phyloP scores from a whole-genome alignment of 2,329 filamentous ascomycete species.

The Raffaelea deltoideospora region DNA sequence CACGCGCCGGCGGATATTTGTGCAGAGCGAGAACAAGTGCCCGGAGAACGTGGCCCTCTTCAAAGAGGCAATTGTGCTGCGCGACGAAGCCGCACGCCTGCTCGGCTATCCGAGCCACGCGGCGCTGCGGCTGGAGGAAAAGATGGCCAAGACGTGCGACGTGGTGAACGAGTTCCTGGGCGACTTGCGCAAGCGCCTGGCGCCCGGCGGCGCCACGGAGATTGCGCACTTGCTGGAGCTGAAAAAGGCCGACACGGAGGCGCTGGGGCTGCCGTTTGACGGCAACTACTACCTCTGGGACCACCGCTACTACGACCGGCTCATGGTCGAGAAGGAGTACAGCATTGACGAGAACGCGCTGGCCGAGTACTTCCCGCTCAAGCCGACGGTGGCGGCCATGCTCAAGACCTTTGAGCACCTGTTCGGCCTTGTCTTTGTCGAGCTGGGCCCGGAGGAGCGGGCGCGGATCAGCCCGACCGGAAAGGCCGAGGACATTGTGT shows the following conservation, averaged over 20 bases:
- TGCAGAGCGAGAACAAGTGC: conserved; percentile 70
- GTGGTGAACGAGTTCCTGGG: conserved; percentile 59
- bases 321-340: conserved; percentile 70
- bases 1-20: conserved; percentile 52
- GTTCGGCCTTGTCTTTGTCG: conserved; percentile 65
- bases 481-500: conserved; percentile 56
- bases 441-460: conserved; percentile 52
- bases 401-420: conserved; percentile 70
- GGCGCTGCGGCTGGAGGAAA: conserved; percentile 60
- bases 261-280: conserved; percentile 43
- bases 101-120: conserved; percentile 68
- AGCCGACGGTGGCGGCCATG: conserved; percentile 62
- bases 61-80: conserved; percentile 56
- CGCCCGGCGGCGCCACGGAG: conserved; percentile 56
- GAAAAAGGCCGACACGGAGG: conserved; percentile 55
- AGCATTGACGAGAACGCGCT: conserved; percentile 67
- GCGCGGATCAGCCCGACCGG: conserved; percentile 49
- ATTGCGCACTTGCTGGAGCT: conserved; percentile 53
- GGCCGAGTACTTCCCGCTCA: conserved; percentile 70
- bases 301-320: conserved; percentile 61
- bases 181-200: conserved; percentile 52
- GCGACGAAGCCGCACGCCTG: conserved; percentile 63
- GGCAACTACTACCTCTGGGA: conserved; percentile 74
- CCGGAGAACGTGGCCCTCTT: conserved; percentile 60
- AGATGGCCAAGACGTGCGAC: conserved; percentile 68